These are phyloP conservation scores for Hypholoma sublateritium DNA, from an alignment of 768 basidiomycete species.

Conservation along the genomic window DNA sequence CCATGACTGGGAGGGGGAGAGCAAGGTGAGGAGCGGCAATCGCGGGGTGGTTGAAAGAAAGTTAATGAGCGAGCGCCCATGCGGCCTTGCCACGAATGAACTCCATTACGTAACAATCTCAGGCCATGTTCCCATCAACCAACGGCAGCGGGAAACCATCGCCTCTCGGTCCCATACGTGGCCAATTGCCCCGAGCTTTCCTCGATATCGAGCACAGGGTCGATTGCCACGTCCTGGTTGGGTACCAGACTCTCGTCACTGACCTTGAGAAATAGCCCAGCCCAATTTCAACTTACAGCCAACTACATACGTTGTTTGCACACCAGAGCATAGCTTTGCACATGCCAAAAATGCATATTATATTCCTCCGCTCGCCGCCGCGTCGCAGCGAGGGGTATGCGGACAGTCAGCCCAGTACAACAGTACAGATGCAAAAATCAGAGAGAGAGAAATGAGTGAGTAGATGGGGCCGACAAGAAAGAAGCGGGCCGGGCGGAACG, in stretches of 20 bases:
- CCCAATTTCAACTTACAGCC: too few species aligned
- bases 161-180: neutral
- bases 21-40: constrained; percentile 8
- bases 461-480: constrained; percentile 1
- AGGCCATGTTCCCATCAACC: constrained; percentile 4
- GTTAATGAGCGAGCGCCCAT: constrained; percentile 3
- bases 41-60: constrained; percentile 12
- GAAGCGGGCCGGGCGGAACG: neutral
- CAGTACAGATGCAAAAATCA: constrained; percentile 11
- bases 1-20: constrained; percentile 29
- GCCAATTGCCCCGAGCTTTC: neutral
- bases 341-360: neutral
- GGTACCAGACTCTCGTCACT: too few species aligned
- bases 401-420: constrained; percentile 17
- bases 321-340: neutral
- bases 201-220: neutral
- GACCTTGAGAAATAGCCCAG: too few species aligned
- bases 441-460: constrained; percentile 10
- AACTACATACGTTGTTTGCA: neutral
- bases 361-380: constrained; percentile 1
- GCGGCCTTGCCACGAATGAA: constrained; percentile 16
- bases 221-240: too few species aligned
- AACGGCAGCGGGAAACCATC: neutral
- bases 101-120: constrained; percentile 16
- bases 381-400: constrained; percentile 3